Evolutionary conservation across 495 filamentous ascomycete genomes (phyloP), one percentile per base, ranked within the genome.

Genomic region (Podospora bellae-mahoneyi): DNA sequence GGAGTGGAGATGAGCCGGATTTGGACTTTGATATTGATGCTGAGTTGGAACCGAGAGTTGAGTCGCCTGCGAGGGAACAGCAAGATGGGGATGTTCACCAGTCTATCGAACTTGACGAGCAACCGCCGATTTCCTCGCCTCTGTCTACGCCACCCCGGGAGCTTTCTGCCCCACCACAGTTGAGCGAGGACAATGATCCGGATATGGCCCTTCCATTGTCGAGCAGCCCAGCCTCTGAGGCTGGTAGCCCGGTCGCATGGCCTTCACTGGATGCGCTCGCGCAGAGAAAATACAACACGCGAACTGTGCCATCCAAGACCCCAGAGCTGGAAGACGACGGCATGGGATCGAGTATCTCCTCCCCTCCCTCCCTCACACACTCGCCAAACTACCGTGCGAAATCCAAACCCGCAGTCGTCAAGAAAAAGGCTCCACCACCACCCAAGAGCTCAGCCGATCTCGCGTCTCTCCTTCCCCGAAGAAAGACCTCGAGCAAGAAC

Each of bases 351-450:
- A 77, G 81, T 39, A 71, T 83, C 16, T 84, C 82, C 1, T 84
- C 82, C 15, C 82, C 82, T 0, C 82, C 82, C 3, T 84, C 82
- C 3, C 77, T 84, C 0, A 84, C 82, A 10, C 81, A 84, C 68
- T 84, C 82, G 2, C 82, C 82, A 3, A 83, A 84, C 64, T 82
- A 79, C 66, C 70, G 64, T 4, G 19, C 59, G 19, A 75, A 70
- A 53, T 53, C 69, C 34, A 63, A 39, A 19, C 30, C 32, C 1
- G 53, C 66, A 4, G 39, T 74, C 64, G 68, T 70, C 70, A 66
- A 73, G 69, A 66, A 76, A 68, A 58, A 26, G n/a, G n/a, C 55
- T 5, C 63, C 78, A 53, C 19, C 74, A 32, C 69, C 68, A 0
- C 32, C 81, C 19, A 80, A 77, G 2, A 84, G n/a, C 55, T 20